Percentiles rank a stretch among this genome's conserved stretches.
phyloP scores from a whole-genome alignment of 106 monocot species.

The Platanthera zijinensis region DNA sequence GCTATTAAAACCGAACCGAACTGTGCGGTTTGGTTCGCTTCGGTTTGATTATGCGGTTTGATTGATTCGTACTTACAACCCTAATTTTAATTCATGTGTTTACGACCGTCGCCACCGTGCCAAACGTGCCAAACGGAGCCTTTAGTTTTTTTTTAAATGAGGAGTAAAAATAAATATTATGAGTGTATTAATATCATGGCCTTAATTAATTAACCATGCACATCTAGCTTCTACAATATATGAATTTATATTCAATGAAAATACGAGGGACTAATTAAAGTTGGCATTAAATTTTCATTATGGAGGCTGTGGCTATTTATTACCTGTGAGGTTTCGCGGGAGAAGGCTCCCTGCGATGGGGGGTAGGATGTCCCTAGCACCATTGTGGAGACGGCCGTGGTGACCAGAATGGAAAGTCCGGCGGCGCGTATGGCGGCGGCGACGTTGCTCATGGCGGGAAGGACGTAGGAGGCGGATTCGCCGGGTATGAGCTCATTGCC shows the following conservation, averaged over 20 bases:
- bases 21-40: too few species aligned
- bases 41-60: too few species aligned
- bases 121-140: too few species aligned
- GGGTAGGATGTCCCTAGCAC: constrained; percentile 12
- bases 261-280: background rate
- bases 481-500: constrained; percentile 79
- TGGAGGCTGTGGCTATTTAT: too few species aligned
- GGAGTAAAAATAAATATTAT: background rate
- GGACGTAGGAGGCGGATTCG: constrained; percentile 20
- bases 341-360: constrained; percentile 17
- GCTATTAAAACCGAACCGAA: too few species aligned
- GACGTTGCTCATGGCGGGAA: constrained; percentile 29
- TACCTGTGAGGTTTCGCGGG: background rate
- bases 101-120: too few species aligned
- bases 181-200: background rate
- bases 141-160: too few species aligned
- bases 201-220: too few species aligned
- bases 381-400: constrained; percentile 8
- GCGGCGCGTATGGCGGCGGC: constrained; percentile 6
- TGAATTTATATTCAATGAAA: background rate
- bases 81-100: too few species aligned
- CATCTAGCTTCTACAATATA: too few species aligned
- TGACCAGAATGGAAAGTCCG: constrained; percentile 10
- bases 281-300: too few species aligned
- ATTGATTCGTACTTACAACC: too few species aligned